Conservation (phyloP, 2,329 filamentous ascomycete genomes). For the Fusarium verticillioides region DNA sequence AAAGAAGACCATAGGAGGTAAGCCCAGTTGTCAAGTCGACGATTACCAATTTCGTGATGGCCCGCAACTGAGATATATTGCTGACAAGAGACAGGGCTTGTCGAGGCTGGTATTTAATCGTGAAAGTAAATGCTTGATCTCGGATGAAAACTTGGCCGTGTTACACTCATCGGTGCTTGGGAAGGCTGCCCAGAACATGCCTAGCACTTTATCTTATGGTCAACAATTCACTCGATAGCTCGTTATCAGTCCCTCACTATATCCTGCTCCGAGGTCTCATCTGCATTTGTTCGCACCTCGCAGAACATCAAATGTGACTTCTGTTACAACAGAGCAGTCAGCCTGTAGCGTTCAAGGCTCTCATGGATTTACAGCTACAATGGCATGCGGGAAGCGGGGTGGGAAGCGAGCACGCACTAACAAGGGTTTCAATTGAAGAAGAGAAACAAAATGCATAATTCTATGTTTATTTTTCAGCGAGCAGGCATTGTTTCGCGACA, state of each 20-base stretch:
- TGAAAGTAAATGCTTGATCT: not conserved
- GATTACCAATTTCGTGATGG: not conserved
- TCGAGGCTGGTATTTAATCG: too few relatives aligned
- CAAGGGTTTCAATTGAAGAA: too few relatives aligned
- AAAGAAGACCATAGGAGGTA: not conserved
- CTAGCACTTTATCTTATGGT: too few relatives aligned
- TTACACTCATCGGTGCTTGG: too few relatives aligned
- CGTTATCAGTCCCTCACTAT: accelerated
- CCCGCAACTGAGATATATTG: not conserved
- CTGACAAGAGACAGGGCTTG: not conserved
- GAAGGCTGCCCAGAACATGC: not conserved
- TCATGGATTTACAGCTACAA: too few relatives aligned
- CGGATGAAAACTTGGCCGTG: too few relatives aligned
- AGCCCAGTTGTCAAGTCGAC: not conserved
- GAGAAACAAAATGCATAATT: accelerated
- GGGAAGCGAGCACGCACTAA: too few relatives aligned
- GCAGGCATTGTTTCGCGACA: too few relatives aligned
- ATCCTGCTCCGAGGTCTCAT: accelerated
- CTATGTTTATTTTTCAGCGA: not conserved
- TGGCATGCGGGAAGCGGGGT: too few relatives aligned
- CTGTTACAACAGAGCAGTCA: not conserved
- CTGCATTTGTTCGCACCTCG: not conserved
- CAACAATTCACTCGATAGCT: not conserved
- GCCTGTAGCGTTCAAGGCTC: accelerated
- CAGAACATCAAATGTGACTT: not conserved